Evolutionary conservation across 768 basidiomycete species (phyloP), one percentile per base, ranked within the genome.

Genomic region (Naganishia onofrii): DNA sequence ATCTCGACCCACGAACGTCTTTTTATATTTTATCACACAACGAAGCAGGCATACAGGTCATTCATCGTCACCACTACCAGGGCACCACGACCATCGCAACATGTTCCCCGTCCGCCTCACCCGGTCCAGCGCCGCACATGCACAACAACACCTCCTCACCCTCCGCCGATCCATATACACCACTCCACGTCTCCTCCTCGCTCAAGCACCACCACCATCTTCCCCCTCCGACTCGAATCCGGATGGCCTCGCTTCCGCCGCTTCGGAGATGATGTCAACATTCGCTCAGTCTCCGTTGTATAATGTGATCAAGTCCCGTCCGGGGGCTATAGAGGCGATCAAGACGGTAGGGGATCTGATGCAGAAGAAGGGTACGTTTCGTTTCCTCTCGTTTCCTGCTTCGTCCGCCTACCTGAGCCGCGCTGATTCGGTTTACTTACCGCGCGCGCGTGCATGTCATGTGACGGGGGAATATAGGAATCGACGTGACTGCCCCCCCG

Each of bases 261-360:
- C 48, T 13, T 57, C 28, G 57, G 67, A 63, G 7, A 32, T 69
- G n/a, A 46, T 42, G 15, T 29, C 38, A 5, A 57, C 57, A 32
- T 63, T 69, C 28, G 58, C 42, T 6, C 46, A 58, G 23, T 48
- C 44, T 6, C 68, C 68, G 4, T 48, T 69, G 48, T 69, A 48
- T 9, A 51, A 69, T 36, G 36, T 36, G 48, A 67, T 78, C 32
- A 69, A 69, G 57, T 71, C 72, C 31, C 74, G 75, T 66, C 73
- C 76, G 28, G 72, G 72, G 0, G 76, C 77, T 44, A 69, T 76
- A 21, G 70, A 75, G n/a, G 77, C 77, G 26, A 71, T 78, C 69
- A 70, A 73, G 63, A 54, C 70, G 7, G 58, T 76, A 15, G 74
- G 71, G 19, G 71, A 75, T 65, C 26, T 77, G 38, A 75, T 77